These are phyloP conservation scores for Naganishia friedmannii DNA, from an alignment of 768 basidiomycete genomes.

Conservation along the genomic window DNA sequence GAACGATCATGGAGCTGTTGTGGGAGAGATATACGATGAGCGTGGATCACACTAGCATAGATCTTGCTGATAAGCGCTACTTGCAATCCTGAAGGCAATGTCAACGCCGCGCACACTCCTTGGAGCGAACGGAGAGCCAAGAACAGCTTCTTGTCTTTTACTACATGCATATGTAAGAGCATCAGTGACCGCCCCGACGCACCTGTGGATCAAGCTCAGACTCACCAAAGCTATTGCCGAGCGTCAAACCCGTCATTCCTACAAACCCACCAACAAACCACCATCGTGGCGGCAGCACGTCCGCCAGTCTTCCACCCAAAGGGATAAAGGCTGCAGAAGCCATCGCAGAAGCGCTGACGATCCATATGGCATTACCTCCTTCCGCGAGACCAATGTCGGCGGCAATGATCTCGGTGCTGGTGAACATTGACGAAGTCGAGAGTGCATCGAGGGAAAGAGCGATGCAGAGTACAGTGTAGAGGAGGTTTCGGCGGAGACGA, in stretches of 20 bases:
- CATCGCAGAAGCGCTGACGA: background rate
- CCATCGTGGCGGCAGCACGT: slow-evolving; percentile 10
- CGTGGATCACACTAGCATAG: background rate
- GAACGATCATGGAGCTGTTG: slow-evolving; percentile 3
- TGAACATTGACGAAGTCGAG: background rate
- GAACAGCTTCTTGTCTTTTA: background rate
- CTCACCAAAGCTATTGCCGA: slow-evolving; percentile 7
- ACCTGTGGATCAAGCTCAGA: background rate
- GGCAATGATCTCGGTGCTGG: background rate
- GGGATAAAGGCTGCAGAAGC: background rate
- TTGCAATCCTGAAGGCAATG: background rate
- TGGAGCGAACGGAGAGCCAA: background rate
- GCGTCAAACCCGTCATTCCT: background rate
- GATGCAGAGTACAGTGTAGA: background rate
- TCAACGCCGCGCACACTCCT: background rate
- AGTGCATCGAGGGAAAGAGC: background rate
- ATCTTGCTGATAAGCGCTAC: background rate
- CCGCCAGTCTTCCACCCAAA: slow-evolving; percentile 1
- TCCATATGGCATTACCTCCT: slow-evolving; percentile 12
- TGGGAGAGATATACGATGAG: too few relatives aligned
- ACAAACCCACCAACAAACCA: slow-evolving; percentile 5
- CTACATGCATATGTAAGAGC: too few relatives aligned
- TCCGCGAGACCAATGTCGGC: background rate
- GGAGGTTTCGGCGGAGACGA: background rate
- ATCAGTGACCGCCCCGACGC: background rate